phyloP scores from a whole-genome alignment of 2,329 filamentous ascomycete genomes.

The Diaporthe citrichinensis region DNA sequence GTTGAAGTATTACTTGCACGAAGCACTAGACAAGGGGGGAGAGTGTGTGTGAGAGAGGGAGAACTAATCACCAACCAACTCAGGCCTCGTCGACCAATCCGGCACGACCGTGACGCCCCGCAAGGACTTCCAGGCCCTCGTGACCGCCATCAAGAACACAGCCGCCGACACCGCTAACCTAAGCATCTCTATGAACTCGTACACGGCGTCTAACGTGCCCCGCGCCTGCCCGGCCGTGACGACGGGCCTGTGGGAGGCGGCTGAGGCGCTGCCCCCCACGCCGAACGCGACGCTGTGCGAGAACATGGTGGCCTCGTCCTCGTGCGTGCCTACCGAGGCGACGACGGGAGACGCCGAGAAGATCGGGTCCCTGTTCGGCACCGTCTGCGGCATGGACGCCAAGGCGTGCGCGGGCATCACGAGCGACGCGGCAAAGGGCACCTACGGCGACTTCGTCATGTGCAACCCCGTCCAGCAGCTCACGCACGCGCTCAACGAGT shows the following conservation, averaged over 20 bases:
- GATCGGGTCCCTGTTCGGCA: constrained; percentile 79
- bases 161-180: constrained; percentile 75
- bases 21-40: neutral
- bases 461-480: constrained; percentile 80
- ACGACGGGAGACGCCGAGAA: constrained; percentile 68
- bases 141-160: constrained; percentile 78
- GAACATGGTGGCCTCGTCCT: constrained; percentile 85
- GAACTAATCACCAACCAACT: constrained; percentile 43
- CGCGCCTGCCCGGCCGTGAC: constrained; percentile 78
- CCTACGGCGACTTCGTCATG: constrained; percentile 84
- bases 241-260: constrained; percentile 79
- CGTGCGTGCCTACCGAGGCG: constrained; percentile 79
- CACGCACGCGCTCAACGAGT: constrained; percentile 79
- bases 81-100: constrained; percentile 75
- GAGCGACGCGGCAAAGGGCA: constrained; percentile 75
- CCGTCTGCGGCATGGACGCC: constrained; percentile 73
- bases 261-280: constrained; percentile 80
- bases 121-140: constrained; percentile 80
- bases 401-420: constrained; percentile 76
- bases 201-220: constrained; percentile 79
- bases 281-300: constrained; percentile 85
- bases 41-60: too few species aligned
- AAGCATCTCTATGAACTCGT: constrained; percentile 74
- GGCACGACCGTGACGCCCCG: constrained; percentile 68
- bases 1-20: neutral